Evolutionary conservation across 2,329 filamentous ascomycete genomes (phyloP), one percentile per base, ranked within the genome.

Genomic region (Fonsecaea pugnacius): DNA sequence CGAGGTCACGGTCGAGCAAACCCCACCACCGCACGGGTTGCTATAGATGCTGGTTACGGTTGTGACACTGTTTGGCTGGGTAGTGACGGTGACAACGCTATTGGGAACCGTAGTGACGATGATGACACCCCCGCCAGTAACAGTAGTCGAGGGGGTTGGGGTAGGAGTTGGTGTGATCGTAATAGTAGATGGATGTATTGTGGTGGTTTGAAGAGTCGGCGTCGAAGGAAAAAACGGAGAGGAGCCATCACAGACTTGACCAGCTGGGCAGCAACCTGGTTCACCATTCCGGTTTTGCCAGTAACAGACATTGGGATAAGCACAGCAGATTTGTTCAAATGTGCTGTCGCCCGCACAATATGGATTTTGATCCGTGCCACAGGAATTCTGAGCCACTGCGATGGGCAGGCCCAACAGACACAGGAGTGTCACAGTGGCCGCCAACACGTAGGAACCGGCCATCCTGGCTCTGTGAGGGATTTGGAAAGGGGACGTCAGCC

Each of bases 261-360:
- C 72, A 27, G 68, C 60, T 1, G 72, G 70, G 68, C 72, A 74
- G 62, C 72, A 74, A 16, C 66, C 70, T 9, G 72, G 67, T 2
- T 62, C 54, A 6, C 72, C 70, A n/a, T 70, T 62, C 27, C 71
- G 66, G 52, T 73, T 66, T 27, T 68, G 65, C 67, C 70, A 73
- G 67, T 73, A 74, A 56, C 71, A 72, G 21, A 72, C 66, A 55
- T 66, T 65, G 21, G 70, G 70, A 50, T 62, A 68, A 12, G 66
- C 62, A 57, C 71, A 72, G 60, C 71, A 72, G 32, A 72, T 38
- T 18, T 63, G 46, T 36, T 70, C 69, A 36, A 72, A 67, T 36
- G 60, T 40, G 50, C 40, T 62, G 48, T 71, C 67, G 10, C 71
- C 70, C 12, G 61, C 62, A 43, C 71, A 72, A 52, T 63, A 70